These are phyloP conservation scores for Scorias spongiosa DNA, from an alignment of 2,329 filamentous ascomycete species.

Conservation along the genomic window DNA sequence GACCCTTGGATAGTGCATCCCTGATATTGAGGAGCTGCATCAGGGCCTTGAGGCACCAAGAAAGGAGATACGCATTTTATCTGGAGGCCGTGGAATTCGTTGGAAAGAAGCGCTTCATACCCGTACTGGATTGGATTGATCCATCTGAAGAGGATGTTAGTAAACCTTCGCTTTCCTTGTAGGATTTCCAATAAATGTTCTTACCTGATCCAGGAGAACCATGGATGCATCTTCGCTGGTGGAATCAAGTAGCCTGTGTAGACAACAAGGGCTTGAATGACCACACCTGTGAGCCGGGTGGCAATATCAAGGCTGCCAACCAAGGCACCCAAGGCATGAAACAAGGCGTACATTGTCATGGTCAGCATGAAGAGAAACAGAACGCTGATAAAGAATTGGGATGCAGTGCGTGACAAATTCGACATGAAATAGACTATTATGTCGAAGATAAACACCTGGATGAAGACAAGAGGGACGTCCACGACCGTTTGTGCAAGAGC, in stretches of 20 bases:
- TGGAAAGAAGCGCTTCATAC: conserved; percentile 53
- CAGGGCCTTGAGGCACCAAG: conserved; percentile 22
- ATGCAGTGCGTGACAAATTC: conserved; percentile 36
- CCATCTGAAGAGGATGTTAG: conserved; percentile 11
- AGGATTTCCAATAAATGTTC: conserved; percentile 1
- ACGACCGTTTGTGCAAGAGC: conserved; percentile 37
- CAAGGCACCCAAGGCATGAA: conserved; percentile 25
- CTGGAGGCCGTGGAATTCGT: conserved; percentile 49
- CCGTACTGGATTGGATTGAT: conserved; percentile 49
- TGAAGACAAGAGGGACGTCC: conserved; percentile 39
- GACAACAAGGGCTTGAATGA: conserved; percentile 15
- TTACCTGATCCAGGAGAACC: conserved; percentile 7
- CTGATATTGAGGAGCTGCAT: conserved; percentile 35
- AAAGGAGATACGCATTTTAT: conserved; percentile 40
- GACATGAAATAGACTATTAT: conserved; percentile 51
- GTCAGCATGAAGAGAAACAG: conserved; percentile 26
- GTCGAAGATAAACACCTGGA: conserved; percentile 44
- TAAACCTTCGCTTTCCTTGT: conserved; percentile 12
- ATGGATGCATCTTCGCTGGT: conserved; percentile 12
- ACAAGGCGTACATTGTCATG: conserved; percentile 30
- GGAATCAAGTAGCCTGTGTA: conserved; percentile 19
- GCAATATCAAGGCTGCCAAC: conserved; percentile 18
- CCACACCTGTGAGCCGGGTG: conserved; percentile 16
- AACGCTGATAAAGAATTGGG: conserved; percentile 48
- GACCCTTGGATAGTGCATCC: conserved; percentile 45